These are phyloP conservation scores for Gleditsia sinensis DNA, from an alignment of 306 rosid genomes.

Conservation along the genomic window DNA sequence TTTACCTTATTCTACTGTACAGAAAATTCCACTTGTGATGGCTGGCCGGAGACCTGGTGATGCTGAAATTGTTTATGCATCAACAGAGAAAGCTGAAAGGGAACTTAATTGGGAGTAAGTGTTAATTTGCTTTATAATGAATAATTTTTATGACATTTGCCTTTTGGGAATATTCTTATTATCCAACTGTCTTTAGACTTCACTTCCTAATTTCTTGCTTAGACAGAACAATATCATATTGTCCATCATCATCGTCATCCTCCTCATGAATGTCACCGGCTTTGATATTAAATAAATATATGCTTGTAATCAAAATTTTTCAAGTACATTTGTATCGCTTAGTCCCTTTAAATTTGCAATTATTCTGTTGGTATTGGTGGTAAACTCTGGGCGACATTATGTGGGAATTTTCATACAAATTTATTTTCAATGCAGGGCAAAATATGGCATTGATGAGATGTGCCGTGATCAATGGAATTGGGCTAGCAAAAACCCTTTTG, in stretches of 20 bases:
- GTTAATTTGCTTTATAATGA: constrained; percentile 7
- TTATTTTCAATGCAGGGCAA: constrained; percentile 63
- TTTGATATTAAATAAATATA: neutral
- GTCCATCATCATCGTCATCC: neutral
- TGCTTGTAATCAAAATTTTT: neutral
- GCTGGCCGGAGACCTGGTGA: constrained; percentile 94
- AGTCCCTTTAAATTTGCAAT: constrained; percentile 6
- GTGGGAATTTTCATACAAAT: neutral
- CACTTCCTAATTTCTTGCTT: neutral
- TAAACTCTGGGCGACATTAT: neutral
- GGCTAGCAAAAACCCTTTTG: constrained; percentile 97
- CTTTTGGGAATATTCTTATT: neutral
- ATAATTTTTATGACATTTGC: neutral
- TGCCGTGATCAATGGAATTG: constrained; percentile 99
- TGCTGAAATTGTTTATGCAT: constrained; percentile 87
- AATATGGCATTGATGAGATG: constrained; percentile 87
- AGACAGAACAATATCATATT: neutral
- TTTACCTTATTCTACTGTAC: constrained; percentile 12
- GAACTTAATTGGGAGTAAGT: constrained; percentile 97
- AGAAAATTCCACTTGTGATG: constrained; percentile 84
- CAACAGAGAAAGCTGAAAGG: constrained; percentile 83
- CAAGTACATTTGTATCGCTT: neutral
- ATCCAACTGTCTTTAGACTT: constrained; percentile 14
- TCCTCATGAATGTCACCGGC: neutral
- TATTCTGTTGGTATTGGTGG: neutral